Conservation (phyloP, 352 stramenopile genomes). For the Phytophthora vignae region DNA sequence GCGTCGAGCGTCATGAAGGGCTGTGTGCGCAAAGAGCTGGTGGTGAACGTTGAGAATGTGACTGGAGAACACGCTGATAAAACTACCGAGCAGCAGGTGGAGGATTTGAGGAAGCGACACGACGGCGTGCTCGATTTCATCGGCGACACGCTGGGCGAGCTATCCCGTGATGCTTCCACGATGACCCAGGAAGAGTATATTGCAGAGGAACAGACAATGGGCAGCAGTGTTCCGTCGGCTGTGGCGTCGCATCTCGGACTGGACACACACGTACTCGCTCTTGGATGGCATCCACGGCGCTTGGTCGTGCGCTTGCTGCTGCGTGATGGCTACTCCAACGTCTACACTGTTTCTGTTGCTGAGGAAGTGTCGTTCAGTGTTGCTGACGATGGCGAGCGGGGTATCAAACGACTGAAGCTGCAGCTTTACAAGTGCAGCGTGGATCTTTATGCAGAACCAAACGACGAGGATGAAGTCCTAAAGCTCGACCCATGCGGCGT, state of each 20-base stretch:
- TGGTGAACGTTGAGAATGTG: background rate
- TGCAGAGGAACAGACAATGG: constrained; percentile 23
- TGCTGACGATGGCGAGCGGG: constrained; percentile 9
- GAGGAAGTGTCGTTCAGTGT: constrained; percentile 21
- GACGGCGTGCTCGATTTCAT: constrained; percentile 40
- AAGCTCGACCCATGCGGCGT: constrained; percentile 23
- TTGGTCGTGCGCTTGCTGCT: constrained; percentile 32
- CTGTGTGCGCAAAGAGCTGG: constrained; percentile 48
- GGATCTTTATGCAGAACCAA: constrained; percentile 7
- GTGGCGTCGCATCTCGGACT: constrained; percentile 28
- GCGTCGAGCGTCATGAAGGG: constrained; percentile 57
- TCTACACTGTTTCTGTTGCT: constrained; percentile 41
- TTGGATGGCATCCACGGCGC: constrained; percentile 32
- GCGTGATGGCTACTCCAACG: constrained; percentile 32
- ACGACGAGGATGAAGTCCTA: constrained; percentile 21
- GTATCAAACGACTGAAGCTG: constrained; percentile 25
- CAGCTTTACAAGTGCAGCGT: constrained; percentile 35
- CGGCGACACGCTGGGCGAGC: constrained; percentile 27
- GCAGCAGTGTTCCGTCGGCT: constrained; percentile 24
- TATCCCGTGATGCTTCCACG: constrained; percentile 19
- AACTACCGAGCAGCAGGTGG: constrained; percentile 1
- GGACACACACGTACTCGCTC: constrained; percentile 35
- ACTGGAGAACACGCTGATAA: background rate
- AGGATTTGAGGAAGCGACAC: constrained; percentile 11
- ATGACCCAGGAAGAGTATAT: constrained; percentile 24